phyloP scores from a whole-genome alignment of 169 alveolate genomes.

The Plasmodium gonderi region DNA sequence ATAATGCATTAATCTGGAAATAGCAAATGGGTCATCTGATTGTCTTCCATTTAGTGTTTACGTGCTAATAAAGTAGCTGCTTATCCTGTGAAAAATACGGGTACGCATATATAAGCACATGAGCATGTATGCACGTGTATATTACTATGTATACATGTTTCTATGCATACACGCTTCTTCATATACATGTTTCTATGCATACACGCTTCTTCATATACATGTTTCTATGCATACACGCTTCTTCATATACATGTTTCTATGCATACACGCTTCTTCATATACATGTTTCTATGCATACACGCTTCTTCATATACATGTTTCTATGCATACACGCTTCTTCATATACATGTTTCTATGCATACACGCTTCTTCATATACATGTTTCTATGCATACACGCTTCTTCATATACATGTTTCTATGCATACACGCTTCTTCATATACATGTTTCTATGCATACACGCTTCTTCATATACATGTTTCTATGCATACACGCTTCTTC shows the following conservation, averaged over 20 bases:
- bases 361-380: background rate
- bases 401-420: background rate
- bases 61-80: constrained; percentile 40
- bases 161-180: background rate
- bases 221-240: background rate
- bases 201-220: background rate
- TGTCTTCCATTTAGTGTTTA: background rate
- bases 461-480: constrained; percentile 2
- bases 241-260: background rate
- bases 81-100: constrained; percentile 37
- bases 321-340: background rate
- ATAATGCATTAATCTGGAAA: background rate
- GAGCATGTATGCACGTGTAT: background rate
- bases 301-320: background rate
- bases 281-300: too few relatives aligned
- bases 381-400: background rate
- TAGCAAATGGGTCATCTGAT: background rate
- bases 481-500: background rate
- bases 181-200: background rate
- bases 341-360: background rate
- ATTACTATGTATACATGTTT: background rate
- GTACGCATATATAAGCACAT: background rate
- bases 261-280: too few relatives aligned
- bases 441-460: background rate
- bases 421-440: background rate